Conservation (phyloP, 2,329 filamentous ascomycete genomes). For the Diplodia mutila region DNA sequence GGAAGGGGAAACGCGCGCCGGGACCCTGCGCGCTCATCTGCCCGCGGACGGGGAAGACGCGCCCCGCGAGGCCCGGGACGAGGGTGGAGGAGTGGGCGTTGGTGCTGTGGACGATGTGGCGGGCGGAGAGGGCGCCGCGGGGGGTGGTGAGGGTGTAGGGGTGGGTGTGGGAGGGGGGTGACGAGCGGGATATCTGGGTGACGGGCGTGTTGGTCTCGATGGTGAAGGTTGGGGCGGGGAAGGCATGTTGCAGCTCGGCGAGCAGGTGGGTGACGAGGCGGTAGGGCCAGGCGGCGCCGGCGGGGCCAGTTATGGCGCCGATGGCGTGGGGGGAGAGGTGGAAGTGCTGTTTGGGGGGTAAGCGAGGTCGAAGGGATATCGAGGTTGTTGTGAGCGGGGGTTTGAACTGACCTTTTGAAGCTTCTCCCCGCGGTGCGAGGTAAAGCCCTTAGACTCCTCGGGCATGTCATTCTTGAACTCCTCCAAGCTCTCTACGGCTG, state of each 20-base stretch:
- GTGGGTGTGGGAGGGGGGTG: neutral
- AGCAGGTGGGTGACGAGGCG: constrained; percentile 26
- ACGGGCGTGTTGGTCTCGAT: constrained; percentile 48
- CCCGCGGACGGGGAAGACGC: constrained; percentile 50
- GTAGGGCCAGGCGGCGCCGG: constrained; percentile 34
- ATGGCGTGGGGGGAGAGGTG: neutral
- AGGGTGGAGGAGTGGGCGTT: constrained; percentile 59
- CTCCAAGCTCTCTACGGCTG: neutral
- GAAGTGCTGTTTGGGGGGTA: neutral
- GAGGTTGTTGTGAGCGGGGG: neutral
- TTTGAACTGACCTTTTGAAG: neutral
- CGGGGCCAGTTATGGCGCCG: constrained; percentile 36
- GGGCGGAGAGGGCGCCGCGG: constrained; percentile 52
- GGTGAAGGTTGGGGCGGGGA: constrained; percentile 31
- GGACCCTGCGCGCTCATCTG: constrained; percentile 58
- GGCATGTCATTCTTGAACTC: constrained; percentile 7
- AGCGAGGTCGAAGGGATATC: neutral
- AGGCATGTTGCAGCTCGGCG: neutral
- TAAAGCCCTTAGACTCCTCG: neutral
- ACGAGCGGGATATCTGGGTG: constrained; percentile 32
- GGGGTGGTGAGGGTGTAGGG: neutral
- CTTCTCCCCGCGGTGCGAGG: no score
- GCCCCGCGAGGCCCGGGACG: constrained; percentile 53
- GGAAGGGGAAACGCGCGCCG: constrained; percentile 36
- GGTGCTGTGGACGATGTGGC: constrained; percentile 62